phyloP scores from a whole-genome alignment of 176 grass and related monocot genomes.

The Canna indica region DNA sequence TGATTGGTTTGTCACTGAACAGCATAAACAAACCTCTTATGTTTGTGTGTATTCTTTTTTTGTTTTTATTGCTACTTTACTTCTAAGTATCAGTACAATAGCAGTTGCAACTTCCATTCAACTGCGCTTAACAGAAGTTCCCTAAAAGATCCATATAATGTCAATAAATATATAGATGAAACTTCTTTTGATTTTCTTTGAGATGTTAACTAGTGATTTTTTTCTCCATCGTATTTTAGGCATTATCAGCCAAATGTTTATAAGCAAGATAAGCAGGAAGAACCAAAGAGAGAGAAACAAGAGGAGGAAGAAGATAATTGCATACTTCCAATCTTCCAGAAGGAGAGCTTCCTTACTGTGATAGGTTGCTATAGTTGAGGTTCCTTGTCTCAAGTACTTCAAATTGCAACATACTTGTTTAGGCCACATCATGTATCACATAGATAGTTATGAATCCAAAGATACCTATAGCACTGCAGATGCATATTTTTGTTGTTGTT shows the following conservation, averaged over 20 bases:
- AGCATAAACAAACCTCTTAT: too few relatives aligned
- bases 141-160: too few relatives aligned
- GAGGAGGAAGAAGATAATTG: constrained; percentile 1
- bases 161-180: neutral
- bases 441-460: too few relatives aligned
- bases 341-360: constrained; percentile 14
- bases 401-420: neutral
- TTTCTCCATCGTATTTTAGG: neutral
- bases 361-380: neutral
- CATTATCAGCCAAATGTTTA: neutral
- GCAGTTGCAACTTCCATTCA: too few relatives aligned
- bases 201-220: neutral
- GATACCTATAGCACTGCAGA: neutral
- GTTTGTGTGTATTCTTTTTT: too few relatives aligned
- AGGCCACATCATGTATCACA: too few relatives aligned
- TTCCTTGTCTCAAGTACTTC: neutral
- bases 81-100: too few relatives aligned
- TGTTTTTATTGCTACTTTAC: too few relatives aligned
- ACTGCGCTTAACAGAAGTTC: too few relatives aligned
- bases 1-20: too few relatives aligned
- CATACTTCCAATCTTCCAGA: constrained; percentile 6
- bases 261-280: neutral
- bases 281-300: neutral
- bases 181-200: neutral
- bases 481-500: neutral